Evolutionary conservation across 2,329 filamentous ascomycete genomes (phyloP), one percentile per base, ranked within the genome.

Genomic region (Dactylonectria macrodidyma): DNA sequence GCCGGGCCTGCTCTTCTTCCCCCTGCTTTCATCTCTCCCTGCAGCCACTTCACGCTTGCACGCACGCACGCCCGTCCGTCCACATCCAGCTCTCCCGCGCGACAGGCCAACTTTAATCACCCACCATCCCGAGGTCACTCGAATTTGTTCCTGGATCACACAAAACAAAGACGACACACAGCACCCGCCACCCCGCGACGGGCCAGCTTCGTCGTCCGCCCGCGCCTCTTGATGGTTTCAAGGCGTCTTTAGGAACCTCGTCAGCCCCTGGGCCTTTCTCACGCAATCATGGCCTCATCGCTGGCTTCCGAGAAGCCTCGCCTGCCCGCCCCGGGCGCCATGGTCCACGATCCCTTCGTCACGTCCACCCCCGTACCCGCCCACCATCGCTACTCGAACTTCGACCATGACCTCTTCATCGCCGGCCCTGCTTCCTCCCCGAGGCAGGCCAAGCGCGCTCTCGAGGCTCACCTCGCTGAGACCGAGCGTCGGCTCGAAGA

Each of bases 401-500:
- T 97, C 79, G 94, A 97, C 80, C 89, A 90, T 56, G 91, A 95
- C 59, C 84, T 93, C 33, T 95, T 97, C 79, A 91, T 91, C 44
- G 85, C 95, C 24, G 93, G 93, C 72, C 89, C 94, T n/a, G 85
- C 83, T 62, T 84, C 93, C 33, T 97, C 95, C 1, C 94, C 95
- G 10, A 90, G 91, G 62, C 95, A 98, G 78, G 94, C 95, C 47
- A 97, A 93, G 82, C 92, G 93, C 72, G 95, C 95, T 51, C 86
- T 99, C 51, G 92, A 97, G 81, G 94, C 95, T 59, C 96, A 98
- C 82, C 87, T 99, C 55, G 91, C 93, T 70, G 96, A 99, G 81
- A 98, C 95, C 1, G 94, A 97, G 76, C 92, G 95, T 66, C 90
- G 95, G 66, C 91, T 99, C 70, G 93, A 97, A 77, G 95, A 98